Percentiles rank a stretch among this genome's conserved stretches.
These are phyloP conservation scores for Cytospora leucostoma DNA, from an alignment of 2,329 filamentous ascomycete genomes.

Conservation along the genomic window DNA sequence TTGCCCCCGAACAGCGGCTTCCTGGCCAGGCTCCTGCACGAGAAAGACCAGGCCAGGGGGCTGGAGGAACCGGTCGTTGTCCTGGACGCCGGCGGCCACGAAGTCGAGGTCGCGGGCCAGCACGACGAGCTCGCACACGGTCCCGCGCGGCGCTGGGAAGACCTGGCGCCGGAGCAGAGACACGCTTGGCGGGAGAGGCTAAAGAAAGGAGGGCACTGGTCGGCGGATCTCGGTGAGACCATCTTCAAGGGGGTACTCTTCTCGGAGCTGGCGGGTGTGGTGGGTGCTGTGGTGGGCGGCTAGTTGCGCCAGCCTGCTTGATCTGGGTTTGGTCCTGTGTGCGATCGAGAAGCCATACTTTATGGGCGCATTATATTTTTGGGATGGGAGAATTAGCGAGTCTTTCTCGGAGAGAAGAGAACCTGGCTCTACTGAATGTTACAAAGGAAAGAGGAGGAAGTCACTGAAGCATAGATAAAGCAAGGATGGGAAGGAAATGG, in stretches of 20 bases:
- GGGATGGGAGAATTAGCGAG: too few species aligned
- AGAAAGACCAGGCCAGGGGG: conserved; percentile 16
- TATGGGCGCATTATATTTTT: too few species aligned
- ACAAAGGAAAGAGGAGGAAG: too few species aligned
- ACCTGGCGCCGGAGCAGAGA: conserved; percentile 64
- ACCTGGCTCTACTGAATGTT: too few species aligned
- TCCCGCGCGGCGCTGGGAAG: conserved; percentile 66
- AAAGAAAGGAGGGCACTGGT: conserved; percentile 70
- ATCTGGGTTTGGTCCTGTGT: background rate
- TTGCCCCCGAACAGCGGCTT: conserved; percentile 18
- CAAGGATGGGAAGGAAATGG: background rate
- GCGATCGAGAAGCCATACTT: background rate
- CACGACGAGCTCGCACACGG: conserved; percentile 42
- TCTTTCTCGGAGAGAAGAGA: too few species aligned
- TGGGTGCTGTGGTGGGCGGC: conserved; percentile 53
- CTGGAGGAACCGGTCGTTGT: conserved; percentile 28
- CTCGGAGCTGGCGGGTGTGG: conserved; percentile 66
- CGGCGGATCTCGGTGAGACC: conserved; percentile 73
- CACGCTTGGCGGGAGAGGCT: conserved; percentile 70
- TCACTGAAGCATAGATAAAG: background rate
- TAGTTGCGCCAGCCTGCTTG: conserved; percentile 32
- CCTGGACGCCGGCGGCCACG: conserved; percentile 29
- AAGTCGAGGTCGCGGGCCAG: conserved; percentile 45
- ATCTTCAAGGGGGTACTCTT: conserved; percentile 79
- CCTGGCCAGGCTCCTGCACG: conserved; percentile 23